Evolutionary conservation across 176 grass and related monocot species (phyloP), one percentile per base, ranked within the genome.

Genomic region (Zoysia japonica): DNA sequence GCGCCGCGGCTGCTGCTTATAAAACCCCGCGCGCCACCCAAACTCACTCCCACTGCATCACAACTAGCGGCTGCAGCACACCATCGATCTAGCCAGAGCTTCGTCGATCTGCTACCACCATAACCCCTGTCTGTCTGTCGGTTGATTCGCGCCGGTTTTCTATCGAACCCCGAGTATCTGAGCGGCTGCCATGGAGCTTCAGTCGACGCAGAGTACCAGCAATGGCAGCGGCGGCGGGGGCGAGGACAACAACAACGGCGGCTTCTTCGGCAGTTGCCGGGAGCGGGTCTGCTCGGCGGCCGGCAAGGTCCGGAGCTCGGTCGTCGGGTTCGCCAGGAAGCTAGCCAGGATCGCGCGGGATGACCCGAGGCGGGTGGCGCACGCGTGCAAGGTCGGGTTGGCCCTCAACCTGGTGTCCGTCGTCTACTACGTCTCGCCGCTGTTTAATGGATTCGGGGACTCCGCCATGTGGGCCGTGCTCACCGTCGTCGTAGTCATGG

Each of bases 401-500:
- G 85, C 94, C 4, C 94, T 97, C 47, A 94, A 89, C 3, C 49
- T 94, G 6, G 85, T 92, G 37, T 97, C 94, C 41, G 37, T 80
- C 65, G 45, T 92, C 51, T 97, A 97, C 85, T 97, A 92, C 44
- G 78, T 94, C 37, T 89, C 89, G 5, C 83, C 91, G 6, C 87
- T 94, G 2, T 94, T 82, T 82, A 62, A 83, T 5, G 77, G 91
- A 39, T 94, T 94, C 67, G 87, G 91, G 0, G 75, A 74, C 7
- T 88, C 94, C 36, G 64, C 88, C 69, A 45, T 97, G 9, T 94
- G 91, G 91, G 94, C 94, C 0, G 94, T 97, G 39, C 70, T 97
- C 50, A 94, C 91, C 35, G 94, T 94, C 54, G 94, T 90, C 13
- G 66, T 94, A 6, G 91, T 97, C 87, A 97, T 97, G 91, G 94